Percentiles rank a stretch among this genome's conserved stretches.
Conservation (phyloP, 345 rosid species). For the Aethionema arabicum region DNA sequence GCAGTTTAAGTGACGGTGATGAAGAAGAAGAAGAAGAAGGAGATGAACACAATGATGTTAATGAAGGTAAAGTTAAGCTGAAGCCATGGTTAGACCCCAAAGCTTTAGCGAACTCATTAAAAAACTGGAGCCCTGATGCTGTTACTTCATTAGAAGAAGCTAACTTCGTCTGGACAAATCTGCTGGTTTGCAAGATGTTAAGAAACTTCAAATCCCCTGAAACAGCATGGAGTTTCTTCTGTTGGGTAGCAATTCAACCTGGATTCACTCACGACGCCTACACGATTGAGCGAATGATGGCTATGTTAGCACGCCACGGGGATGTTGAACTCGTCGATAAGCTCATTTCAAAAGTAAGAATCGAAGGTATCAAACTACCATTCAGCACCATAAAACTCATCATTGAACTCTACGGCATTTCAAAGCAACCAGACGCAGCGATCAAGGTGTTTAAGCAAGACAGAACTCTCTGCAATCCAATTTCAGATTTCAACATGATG, state of each 20-base stretch:
- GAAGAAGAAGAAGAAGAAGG: constrained; percentile 34
- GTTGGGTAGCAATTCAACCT: constrained; percentile 88
- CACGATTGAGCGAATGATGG: constrained; percentile 74
- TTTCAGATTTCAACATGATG: constrained; percentile 60
- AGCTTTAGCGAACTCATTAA: constrained; percentile 76
- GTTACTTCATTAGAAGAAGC: constrained; percentile 61
- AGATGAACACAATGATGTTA: constrained; percentile 24
- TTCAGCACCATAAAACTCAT: constrained; percentile 73
- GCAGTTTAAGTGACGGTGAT: constrained; percentile 40
- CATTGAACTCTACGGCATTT: constrained; percentile 79
- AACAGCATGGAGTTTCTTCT: constrained; percentile 86
- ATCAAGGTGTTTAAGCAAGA: constrained; percentile 64
- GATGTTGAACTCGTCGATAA: constrained; percentile 65
- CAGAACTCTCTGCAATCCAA: constrained; percentile 52
- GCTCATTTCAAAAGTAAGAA: constrained; percentile 59
- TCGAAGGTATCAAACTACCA: constrained; percentile 67
- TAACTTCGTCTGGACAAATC: constrained; percentile 77
- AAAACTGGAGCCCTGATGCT: constrained; percentile 61
- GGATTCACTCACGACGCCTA: constrained; percentile 77
- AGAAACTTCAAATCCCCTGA: constrained; percentile 66
- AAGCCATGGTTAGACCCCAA: constrained; percentile 90
- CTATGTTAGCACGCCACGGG: constrained; percentile 70
- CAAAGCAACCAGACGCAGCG: constrained; percentile 86
- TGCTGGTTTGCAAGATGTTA: constrained; percentile 81
- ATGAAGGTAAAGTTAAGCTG: constrained; percentile 42